Conservation (phyloP, 495 filamentous ascomycete genomes). For the Penicillium antarcticum region DNA sequence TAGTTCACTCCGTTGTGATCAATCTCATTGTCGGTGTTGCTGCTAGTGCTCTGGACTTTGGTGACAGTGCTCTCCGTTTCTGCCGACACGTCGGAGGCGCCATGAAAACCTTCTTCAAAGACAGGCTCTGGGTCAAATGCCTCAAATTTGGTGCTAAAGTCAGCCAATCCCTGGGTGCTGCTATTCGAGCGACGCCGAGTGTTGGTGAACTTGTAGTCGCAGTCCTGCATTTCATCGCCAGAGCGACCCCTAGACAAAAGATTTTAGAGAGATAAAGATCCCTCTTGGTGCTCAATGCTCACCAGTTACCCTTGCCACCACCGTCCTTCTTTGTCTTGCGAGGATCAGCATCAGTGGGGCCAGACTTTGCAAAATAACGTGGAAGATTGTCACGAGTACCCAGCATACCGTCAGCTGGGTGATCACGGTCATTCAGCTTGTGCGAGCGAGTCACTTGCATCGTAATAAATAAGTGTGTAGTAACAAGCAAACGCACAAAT, state of each 20-base stretch:
- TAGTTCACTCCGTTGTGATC: conserved; percentile 12
- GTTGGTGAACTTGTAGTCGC: conserved; percentile 75
- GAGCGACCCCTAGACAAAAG: conserved; percentile 63
- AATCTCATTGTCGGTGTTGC: conserved; percentile 18
- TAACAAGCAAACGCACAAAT: neutral
- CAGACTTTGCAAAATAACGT: conserved; percentile 88
- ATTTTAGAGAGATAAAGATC: conserved; percentile 1
- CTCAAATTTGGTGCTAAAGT: conserved; percentile 89
- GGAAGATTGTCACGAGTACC: conserved; percentile 69
- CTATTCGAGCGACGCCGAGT: conserved; percentile 90
- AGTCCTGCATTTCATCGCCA: conserved; percentile 80
- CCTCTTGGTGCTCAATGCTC: conserved; percentile 25
- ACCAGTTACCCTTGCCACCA: conserved; percentile 93
- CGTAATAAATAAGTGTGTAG: neutral
- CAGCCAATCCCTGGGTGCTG: conserved; percentile 62
- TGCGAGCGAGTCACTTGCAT: conserved; percentile 91
- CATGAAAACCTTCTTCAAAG: conserved; percentile 81
- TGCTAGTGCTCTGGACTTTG: conserved; percentile 26
- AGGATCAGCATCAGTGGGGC: conserved; percentile 76
- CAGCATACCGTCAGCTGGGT: conserved; percentile 64
- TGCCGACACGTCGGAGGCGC: conserved; percentile 37
- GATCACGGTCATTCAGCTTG: conserved; percentile 87
- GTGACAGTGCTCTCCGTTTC: conserved; percentile 10
- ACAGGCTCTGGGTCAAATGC: conserved; percentile 78
- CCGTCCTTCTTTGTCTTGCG: conserved; percentile 97